Base-by-base conservation (phyloP, 2,329 filamentous ascomycete species). In the Alternaria metachromatica region DNA sequence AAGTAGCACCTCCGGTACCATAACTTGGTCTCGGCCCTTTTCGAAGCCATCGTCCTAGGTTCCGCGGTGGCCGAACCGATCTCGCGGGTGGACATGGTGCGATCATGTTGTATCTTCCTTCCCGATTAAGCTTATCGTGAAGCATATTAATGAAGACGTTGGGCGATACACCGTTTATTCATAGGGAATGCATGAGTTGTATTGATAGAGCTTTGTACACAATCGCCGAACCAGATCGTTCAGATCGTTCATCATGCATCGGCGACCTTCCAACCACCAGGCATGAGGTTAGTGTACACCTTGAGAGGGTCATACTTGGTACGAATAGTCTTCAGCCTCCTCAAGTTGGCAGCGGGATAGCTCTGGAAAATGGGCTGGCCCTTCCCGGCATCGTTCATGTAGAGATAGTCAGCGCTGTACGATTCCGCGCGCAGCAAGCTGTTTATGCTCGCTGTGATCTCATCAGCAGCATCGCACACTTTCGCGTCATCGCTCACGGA, bases 321-420 rank as follows among this genome's bases (percentile, higher is more conserved):
- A 45, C 78, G 76, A 48, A 80, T 70, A 44, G 55, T 20, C 56
- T 77, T 66, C 55, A 80, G 45, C 46, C 61, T 68, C 54, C 65
- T 55, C 25, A 79, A 43, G 60, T 78, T 79, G 4, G 62, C 61
- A n/a, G 68, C 70, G 18, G 72, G 73, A 53, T 78, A 80, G 37
- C 70, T 69, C 9, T 68, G 59, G 21, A 76, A 76, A 6, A 76
- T 60, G 1, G 66, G 67, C 55, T 74, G 73, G 15, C 71, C 67
- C 44, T 68, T 66, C n/a, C 76, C 72, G 4, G 69, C 69, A 55
- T 80, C 68, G 30, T 74, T 73, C 58, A 73, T 66, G 41, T 71
- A 74, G 1, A 70, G 43, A 8, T 66, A 71, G 2, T 60, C 26
- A 5, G 59, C 67, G 10, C 44, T 28, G 9, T 56, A 60, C 4